These are phyloP conservation scores for Ogataea wickerhamii DNA, from an alignment of 805 yeast species.

Conservation along the genomic window DNA sequence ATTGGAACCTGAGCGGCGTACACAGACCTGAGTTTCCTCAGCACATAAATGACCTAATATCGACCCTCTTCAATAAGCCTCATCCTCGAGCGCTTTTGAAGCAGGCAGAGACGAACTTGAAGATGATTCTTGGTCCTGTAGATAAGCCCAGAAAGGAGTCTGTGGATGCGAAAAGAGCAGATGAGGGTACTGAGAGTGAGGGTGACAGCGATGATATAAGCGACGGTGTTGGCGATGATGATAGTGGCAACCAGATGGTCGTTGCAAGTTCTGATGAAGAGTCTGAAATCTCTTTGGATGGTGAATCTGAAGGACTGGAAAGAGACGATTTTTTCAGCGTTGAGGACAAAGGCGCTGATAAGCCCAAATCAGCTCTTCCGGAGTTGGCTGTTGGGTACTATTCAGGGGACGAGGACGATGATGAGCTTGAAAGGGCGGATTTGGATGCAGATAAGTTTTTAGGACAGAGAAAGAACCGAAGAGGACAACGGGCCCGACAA, in stretches of 20 bases:
- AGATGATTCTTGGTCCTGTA: conserved; percentile 27
- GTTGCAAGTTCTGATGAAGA: conserved; percentile 46
- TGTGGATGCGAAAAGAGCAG: conserved; percentile 19
- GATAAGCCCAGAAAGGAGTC: conserved; percentile 26
- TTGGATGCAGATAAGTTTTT: conserved; percentile 50
- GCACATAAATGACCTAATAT: conserved; percentile 43
- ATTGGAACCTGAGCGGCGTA: conserved; percentile 29
- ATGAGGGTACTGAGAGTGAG: conserved; percentile 18
- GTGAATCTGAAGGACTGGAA: conserved; percentile 34
- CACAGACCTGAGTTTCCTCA: conserved; percentile 38
- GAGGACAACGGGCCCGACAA: conserved; percentile 97
- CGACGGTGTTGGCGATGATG: conserved; percentile 12
- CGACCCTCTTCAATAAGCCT: conserved; percentile 45
- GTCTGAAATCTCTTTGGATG: conserved; percentile 46
- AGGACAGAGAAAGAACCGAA: conserved; percentile 70
- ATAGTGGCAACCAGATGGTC: conserved; percentile 28
- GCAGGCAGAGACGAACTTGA: conserved; percentile 25
- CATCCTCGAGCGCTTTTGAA: conserved; percentile 32
- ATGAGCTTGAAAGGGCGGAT: conserved; percentile 36
- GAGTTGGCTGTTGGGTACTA: conserved; percentile 74
- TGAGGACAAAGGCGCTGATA: conserved; percentile 24
- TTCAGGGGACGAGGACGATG: conserved; percentile 76
- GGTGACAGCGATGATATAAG: conserved; percentile 8
- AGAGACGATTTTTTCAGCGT: conserved; percentile 42
- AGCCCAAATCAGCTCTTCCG: conserved; percentile 48